These are phyloP conservation scores for Prunus yedoensis DNA, from an alignment of 331 rosid genomes.

Conservation along the genomic window DNA sequence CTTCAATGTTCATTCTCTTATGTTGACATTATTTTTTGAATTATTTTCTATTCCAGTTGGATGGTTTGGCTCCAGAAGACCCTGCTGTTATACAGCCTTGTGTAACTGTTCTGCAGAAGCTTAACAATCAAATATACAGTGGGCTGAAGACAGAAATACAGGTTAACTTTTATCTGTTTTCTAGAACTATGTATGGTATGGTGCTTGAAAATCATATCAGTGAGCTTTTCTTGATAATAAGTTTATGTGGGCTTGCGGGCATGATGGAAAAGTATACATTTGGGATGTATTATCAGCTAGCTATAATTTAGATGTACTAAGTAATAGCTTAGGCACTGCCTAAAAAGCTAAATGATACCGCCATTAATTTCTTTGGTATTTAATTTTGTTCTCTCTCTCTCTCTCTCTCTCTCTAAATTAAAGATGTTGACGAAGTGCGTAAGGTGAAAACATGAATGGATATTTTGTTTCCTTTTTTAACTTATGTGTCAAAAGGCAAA, in stretches of 20 bases:
- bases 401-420: too few species aligned
- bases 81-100: slow-evolving; percentile 72
- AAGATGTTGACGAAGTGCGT: too few species aligned
- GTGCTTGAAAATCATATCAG: background rate
- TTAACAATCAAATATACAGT: slow-evolving; percentile 48
- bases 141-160: slow-evolving; percentile 53
- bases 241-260: background rate
- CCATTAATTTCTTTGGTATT: too few species aligned
- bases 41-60: slow-evolving; percentile 49
- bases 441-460: too few species aligned
- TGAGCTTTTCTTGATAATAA: background rate
- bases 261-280: too few species aligned
- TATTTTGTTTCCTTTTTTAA: too few species aligned
- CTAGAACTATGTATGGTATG: background rate
- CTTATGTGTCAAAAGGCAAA: too few species aligned
- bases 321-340: too few species aligned
- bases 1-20: background rate
- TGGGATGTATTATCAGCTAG: too few species aligned
- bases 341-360: too few species aligned
- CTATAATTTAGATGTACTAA: too few species aligned
- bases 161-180: slow-evolving; percentile 41
- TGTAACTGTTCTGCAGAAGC: slow-evolving; percentile 63
- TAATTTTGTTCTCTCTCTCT: too few species aligned
- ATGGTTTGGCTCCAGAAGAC: slow-evolving; percentile 44
- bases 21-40: slow-evolving; percentile 25